A percentile compares a stretch with the other conserved stretches of the same genome.
phyloP scores from a whole-genome alignment of 2,329 filamentous ascomycete genomes.

The Cryphonectria naterciae region DNA sequence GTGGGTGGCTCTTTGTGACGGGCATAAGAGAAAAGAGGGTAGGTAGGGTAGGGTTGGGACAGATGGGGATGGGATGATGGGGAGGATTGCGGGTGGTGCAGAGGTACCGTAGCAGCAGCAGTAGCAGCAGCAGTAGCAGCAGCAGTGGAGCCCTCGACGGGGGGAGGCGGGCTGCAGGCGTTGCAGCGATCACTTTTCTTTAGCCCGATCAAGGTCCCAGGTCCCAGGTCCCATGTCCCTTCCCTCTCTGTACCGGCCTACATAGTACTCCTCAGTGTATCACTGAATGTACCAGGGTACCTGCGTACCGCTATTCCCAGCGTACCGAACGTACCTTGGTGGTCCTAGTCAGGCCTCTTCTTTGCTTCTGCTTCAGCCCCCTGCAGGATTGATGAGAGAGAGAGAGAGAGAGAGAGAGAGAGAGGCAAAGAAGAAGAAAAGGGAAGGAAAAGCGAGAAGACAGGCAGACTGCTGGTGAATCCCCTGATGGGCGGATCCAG shows the following conservation, averaged over 20 bases:
- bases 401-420: background rate
- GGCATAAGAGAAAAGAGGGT: conserved; percentile 15
- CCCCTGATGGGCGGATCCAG: background rate
- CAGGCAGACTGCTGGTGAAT: background rate
- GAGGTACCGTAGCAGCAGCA: background rate
- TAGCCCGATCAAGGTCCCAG: background rate
- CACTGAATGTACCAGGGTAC: conserved; percentile 6
- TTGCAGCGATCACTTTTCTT: conserved; percentile 23
- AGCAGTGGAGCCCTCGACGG: conserved; percentile 16
- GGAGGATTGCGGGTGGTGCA: conserved; percentile 20
- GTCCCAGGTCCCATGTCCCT: background rate
- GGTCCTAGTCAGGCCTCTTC: background rate
- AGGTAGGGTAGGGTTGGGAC: conserved; percentile 5
- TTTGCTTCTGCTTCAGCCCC: background rate
- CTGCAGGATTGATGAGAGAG: background rate
- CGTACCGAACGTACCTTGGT: background rate
- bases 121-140: background rate
- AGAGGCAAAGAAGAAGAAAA: background rate
- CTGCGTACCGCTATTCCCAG: background rate
- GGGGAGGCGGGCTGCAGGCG: conserved; percentile 8
- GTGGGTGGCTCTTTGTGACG: background rate
- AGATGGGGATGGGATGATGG: conserved; percentile 18
- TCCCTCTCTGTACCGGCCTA: background rate
- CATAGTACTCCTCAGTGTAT: conserved; percentile 3
- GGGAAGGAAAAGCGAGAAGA: background rate